Evolutionary conservation across 345 rosid genomes (phyloP).

Genomic region (Arabidopsis arenosa): DNA sequence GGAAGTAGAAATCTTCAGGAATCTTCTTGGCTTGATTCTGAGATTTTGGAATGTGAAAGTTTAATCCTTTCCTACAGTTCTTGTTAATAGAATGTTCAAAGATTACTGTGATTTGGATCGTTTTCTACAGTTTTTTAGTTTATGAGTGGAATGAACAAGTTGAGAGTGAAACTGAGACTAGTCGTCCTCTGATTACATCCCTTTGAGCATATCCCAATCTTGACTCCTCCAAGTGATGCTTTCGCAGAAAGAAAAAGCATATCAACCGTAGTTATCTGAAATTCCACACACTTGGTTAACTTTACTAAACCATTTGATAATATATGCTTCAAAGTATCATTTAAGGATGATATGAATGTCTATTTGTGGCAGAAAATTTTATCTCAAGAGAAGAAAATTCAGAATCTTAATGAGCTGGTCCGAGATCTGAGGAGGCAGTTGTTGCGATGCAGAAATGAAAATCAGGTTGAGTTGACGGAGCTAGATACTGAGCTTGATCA

Average conservation of each 20-base stretch:
- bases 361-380: no score
- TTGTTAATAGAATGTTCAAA: background rate
- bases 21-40: background rate
- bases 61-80: background rate
- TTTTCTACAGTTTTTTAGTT: background rate
- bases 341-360: background rate
- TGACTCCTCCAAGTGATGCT: no score
- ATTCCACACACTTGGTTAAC: background rate
- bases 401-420: slow-evolving; percentile 56
- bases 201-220: no score
- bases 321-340: no score
- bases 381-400: no score
- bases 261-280: no score
- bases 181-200: no score
- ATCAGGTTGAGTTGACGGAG: slow-evolving; percentile 51
- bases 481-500: slow-evolving; percentile 55
- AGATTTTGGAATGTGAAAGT: background rate
- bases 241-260: no score
- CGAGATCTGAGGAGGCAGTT: slow-evolving; percentile 61
- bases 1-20: no score
- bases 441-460: slow-evolving; percentile 58
- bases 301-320: no score
- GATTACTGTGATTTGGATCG: background rate
- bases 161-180: no score
- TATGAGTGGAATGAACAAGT: background rate